These are phyloP conservation scores for Myxozyma sirexii DNA, from an alignment of 805 yeast genomes.

Conservation along the genomic window DNA sequence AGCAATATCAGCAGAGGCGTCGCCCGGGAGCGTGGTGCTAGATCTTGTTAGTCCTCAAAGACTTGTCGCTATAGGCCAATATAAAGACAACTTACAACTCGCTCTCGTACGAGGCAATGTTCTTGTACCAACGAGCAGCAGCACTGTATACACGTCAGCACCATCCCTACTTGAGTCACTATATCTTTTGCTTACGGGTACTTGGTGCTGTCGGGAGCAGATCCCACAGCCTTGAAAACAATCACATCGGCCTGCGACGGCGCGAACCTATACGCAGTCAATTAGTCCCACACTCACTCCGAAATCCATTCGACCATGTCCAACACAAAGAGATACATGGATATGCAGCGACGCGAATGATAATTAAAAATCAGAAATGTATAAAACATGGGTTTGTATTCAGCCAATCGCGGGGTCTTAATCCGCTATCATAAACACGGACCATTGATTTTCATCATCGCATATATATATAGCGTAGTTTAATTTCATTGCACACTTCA, in stretches of 20 bases:
- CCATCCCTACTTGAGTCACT: no score
- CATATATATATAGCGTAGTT: no score
- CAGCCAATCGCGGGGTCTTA: conserved; percentile 86
- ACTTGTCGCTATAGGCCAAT: neutral
- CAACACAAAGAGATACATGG: no score
- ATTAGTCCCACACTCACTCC: no score
- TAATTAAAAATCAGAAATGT: conserved; percentile 43
- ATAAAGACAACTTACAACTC: conserved; percentile 65
- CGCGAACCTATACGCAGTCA: conserved; percentile 57
- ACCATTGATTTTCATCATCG: conserved; percentile 70
- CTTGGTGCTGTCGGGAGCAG: conserved; percentile 59
- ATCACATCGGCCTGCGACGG: conserved; percentile 96
- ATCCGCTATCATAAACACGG: conserved; percentile 96
- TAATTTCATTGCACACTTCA: neutral
- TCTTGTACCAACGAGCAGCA: conserved; percentile 98
- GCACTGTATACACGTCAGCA: conserved; percentile 44
- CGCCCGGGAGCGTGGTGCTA: conserved; percentile 66
- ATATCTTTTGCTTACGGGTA: conserved; percentile 72
- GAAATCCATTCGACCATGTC: neutral
- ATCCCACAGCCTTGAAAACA: conserved; percentile 79
- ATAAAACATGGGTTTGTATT: conserved; percentile 64
- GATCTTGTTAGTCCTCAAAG: neutral
- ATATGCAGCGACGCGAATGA: neutral
- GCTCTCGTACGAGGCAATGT: conserved; percentile 89
- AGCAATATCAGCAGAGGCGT: conserved; percentile 49